Conservation (phyloP, 2,329 filamentous ascomycete species). For the Gnomoniopsis smithogilvyi region DNA sequence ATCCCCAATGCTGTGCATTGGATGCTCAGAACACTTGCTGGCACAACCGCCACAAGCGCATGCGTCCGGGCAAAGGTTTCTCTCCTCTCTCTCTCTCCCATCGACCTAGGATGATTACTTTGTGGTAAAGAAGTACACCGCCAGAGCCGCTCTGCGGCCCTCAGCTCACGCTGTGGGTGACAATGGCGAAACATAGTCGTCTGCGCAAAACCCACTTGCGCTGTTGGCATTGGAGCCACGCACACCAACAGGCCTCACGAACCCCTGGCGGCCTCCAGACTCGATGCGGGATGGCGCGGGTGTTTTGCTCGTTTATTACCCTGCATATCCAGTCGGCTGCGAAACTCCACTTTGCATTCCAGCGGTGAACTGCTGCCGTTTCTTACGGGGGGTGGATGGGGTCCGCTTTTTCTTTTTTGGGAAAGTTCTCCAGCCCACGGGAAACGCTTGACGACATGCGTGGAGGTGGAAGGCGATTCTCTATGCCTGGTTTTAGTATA, state of each 20-base stretch:
- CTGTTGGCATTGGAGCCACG: conserved; percentile 14
- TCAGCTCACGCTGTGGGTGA: not conserved
- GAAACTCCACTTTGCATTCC: not conserved
- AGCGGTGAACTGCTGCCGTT: not conserved
- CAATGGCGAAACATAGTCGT: not conserved
- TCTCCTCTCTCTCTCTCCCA: not conserved
- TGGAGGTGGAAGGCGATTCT: not conserved
- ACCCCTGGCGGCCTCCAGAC: conserved; percentile 4
- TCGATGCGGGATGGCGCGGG: conserved; percentile 14
- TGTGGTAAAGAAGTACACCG: not conserved
- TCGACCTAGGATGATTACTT: not conserved
- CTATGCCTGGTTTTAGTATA: not conserved
- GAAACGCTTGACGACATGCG: not conserved
- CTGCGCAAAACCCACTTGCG: not conserved
- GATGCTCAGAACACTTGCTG: not conserved
- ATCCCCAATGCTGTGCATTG: not conserved
- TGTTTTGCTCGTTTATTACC: conserved; percentile 5
- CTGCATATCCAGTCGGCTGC: conserved; percentile 4
- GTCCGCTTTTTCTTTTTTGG: not conserved
- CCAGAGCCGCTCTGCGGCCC: not conserved
- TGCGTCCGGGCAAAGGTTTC: not conserved
- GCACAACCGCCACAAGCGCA: not conserved
- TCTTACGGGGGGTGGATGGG: no score
- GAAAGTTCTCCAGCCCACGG: not conserved
- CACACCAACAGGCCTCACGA: not conserved